Base-by-base conservation (phyloP, 2,329 filamentous ascomycete genomes). In the Fusarium sororula region DNA sequence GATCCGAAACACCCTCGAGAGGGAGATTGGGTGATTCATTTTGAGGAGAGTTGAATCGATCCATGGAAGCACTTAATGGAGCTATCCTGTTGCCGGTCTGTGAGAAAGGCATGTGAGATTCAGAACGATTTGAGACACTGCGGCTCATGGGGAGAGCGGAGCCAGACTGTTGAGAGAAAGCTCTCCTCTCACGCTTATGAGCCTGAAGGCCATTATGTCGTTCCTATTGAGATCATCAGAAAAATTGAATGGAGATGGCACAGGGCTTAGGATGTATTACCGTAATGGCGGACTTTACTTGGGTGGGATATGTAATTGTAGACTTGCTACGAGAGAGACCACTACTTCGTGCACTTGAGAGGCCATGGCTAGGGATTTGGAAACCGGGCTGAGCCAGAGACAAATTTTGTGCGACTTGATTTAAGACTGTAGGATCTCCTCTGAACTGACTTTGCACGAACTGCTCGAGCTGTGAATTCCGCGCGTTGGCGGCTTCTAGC, bases 141-240 rank as follows among this genome's bases (percentile, higher is more conserved):
- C 86, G 85, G 74, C 82, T 81, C 86, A 87, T 88, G 69, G 80
- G 79, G 37, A 82, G 80, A 3, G 81, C 79, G 14, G 79, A 69
- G 18, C 79, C 66, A 2, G 77, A 72, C 62, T 81, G 79, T 50
- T 81, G 80, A 32, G 80, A 81, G 47, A 71, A 70, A 26, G 77
- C 74, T 35, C 78, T 75, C 50, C 72, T 71, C 66, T 75, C 78
- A 38, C 73, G 72, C 54, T 70, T 73, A 47, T 63, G 54, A 10
- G 74, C 70, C 41, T 76, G 70, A 35, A 70, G 57, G 28, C 62
- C 47, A 35, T 58, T 53, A 41, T 72, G 63, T 28, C 67, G 72
- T 64, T 73, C 71, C 75, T 79, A 44, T 39, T 32, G 32, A 51
- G 22, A 48, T 17, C 54, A 66, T 78, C 62, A 78, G 73, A 75